Base-by-base conservation (phyloP, 768 basidiomycete species). In the Paxillus rubicundulus region DNA sequence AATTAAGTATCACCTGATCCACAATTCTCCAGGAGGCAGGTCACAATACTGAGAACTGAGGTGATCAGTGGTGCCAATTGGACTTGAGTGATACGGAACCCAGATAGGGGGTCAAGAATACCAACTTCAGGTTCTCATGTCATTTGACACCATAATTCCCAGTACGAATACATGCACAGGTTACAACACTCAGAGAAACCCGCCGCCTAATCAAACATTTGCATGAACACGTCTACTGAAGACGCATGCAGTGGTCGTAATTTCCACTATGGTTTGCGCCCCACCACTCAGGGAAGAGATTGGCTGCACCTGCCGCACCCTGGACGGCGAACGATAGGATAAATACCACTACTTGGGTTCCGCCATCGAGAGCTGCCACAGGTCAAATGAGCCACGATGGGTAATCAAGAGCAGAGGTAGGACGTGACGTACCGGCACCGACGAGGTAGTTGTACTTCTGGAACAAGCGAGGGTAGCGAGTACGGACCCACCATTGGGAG, bases 231-330 rank as follows among this genome's bases (percentile, higher is more conserved):
- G 12, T 36, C 42, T 62, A 64, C 16, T 12, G 14, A 17, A 65
- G 53, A 53, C 44, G 37, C 41, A 55, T n/a, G 45, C 66, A 69
- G 9, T 18, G 61, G 41, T 68, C 66, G 21, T 66, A 72, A 59
- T 75, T 70, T 60, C 78, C 79, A 36, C 60, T 61, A 51, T 82
- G 79, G 59, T 82, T 81, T 7, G 80, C 80, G 17, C 79, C 79
- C 82, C 79, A 82, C 82, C 81, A 82, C 48, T 71, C 53, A n/a
- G 81, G 78, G 67, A 82, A 82, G 21, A 77, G 56, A 56, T 80
- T 76, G 0, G 78, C 61, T 1, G 66, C 61, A 10, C 81, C 80
- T 5, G 76, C 70, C 7, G 75, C 80, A 12, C 82, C 82, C 50
- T 76, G 75, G 0, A 82, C 78, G 0, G 79, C 71, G 51, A 73